Evolutionary conservation across 108 stramenopile genomes (phyloP).

Genomic region (Stephanodiscus triporus): DNA sequence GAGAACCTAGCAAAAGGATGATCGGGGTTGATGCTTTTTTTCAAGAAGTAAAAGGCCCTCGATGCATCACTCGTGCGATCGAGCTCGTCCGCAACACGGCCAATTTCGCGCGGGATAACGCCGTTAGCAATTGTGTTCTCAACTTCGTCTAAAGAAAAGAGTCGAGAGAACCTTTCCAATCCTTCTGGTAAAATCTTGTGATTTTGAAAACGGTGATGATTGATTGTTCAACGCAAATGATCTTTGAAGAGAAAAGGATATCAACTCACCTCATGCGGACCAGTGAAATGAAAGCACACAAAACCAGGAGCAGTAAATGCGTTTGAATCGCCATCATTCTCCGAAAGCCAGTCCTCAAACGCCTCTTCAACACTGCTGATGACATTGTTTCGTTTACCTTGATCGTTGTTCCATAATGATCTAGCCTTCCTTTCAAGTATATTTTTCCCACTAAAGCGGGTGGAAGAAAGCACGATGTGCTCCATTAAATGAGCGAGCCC

Average conservation of each 20-base stretch:
- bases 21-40: slow-evolving; percentile 60
- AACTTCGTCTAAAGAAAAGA: slow-evolving; percentile 54
- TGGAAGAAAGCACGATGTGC: slow-evolving; percentile 68
- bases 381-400: not conserved
- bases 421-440: slow-evolving; percentile 27
- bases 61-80: slow-evolving; percentile 55
- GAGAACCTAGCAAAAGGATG: slow-evolving; percentile 73
- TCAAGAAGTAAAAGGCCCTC: slow-evolving; percentile 63
- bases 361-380: slow-evolving; percentile 34
- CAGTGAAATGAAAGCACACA: slow-evolving; percentile 80
- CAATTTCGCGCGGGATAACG: slow-evolving; percentile 63
- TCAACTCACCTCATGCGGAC: slow-evolving; percentile 32
- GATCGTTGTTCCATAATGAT: slow-evolving; percentile 60
- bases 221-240: not conserved
- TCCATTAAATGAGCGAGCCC: slow-evolving; percentile 84
- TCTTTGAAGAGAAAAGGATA: not conserved
- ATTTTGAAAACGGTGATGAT: not conserved
- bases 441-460: slow-evolving; percentile 19
- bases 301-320: slow-evolving; percentile 72
- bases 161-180: slow-evolving; percentile 60
- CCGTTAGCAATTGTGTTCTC: slow-evolving; percentile 46
- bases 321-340: slow-evolving; percentile 72
- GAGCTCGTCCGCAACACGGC: slow-evolving; percentile 68
- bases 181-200: slow-evolving; percentile 51
- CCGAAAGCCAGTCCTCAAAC: slow-evolving; percentile 74